Conservation (phyloP, 2,329 filamentous ascomycete genomes). For the Madurella mycetomatis region DNA sequence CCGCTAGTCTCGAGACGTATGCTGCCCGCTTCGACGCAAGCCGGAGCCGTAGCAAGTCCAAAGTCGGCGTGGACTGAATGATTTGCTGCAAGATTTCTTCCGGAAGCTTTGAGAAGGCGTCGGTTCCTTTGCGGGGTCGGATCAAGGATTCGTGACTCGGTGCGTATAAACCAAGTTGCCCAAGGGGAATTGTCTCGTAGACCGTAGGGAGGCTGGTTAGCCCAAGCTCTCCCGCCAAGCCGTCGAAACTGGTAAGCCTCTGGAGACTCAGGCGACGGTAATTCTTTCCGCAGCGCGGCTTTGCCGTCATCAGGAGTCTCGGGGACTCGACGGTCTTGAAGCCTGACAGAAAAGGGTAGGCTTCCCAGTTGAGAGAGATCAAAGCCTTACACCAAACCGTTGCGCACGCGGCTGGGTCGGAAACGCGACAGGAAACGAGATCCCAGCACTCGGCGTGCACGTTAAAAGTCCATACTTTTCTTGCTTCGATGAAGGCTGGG, state of each 20-base stretch:
- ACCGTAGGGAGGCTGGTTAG: neutral
- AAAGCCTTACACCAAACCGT: constrained; percentile 11
- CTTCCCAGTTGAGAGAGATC: constrained; percentile 11
- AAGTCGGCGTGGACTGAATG: neutral
- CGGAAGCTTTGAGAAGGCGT: constrained; percentile 8
- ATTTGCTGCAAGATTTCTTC: constrained; percentile 5
- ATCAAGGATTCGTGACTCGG: neutral
- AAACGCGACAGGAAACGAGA: constrained; percentile 4
- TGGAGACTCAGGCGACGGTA: neutral
- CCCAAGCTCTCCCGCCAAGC: constrained; percentile 2
- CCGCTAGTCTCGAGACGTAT: neutral
- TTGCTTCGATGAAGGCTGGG: neutral
- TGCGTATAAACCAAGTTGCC: neutral
- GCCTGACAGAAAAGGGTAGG: neutral
- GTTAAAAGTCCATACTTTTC: constrained; percentile 10
- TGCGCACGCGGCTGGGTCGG: constrained; percentile 1
- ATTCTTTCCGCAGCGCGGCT: neutral
- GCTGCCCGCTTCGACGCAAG: constrained; percentile 5
- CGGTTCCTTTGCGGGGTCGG: neutral
- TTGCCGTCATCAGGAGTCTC: neutral
- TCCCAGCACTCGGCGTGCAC: constrained; percentile 20
- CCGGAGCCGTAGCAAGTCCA: constrained; percentile 8
- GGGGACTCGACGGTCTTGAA: neutral
- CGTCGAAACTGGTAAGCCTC: constrained; percentile 1
- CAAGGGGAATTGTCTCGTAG: neutral